Evolutionary conservation across 108 stramenopile genomes (phyloP).

Genomic region (Skeletonema tropicum): DNA sequence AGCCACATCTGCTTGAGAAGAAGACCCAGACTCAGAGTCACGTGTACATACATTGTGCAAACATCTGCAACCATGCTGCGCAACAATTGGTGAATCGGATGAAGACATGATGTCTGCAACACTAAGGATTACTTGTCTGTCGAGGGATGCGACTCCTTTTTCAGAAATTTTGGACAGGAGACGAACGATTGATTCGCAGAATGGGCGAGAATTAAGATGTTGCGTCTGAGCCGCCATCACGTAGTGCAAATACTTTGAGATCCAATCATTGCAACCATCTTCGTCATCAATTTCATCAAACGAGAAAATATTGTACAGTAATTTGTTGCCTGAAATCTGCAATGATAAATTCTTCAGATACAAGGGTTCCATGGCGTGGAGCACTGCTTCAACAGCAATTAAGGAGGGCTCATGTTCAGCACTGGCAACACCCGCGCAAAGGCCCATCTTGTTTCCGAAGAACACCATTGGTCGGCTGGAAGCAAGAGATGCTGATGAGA

Average conservation of each 20-base stretch:
- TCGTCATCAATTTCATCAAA: constrained; percentile 2
- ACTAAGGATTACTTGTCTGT: constrained; percentile 4
- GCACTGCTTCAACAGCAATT: constrained; percentile 17
- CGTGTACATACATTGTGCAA: constrained; percentile 22
- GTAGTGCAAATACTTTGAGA: constrained; percentile 5
- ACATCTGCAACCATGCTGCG: constrained; percentile 26
- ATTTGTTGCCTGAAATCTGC: constrained; percentile 21
- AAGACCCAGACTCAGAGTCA: background rate
- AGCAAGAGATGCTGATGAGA: constrained; percentile 31
- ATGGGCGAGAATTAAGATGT: constrained; percentile 5
- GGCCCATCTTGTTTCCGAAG: constrained; percentile 35
- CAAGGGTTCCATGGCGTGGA: constrained; percentile 11
- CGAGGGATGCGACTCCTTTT: background rate
- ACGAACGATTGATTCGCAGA: constrained; percentile 23
- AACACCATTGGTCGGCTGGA: constrained; percentile 1
- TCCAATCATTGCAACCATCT: constrained; percentile 4
- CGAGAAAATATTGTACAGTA: constrained; percentile 28
- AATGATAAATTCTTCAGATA: constrained; percentile 10
- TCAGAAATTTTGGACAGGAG: constrained; percentile 33
- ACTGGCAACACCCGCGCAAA: background rate
- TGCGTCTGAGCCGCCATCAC: background rate
- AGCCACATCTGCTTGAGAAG: constrained; percentile 10
- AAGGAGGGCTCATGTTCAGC: constrained; percentile 8
- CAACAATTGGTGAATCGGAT: constrained; percentile 18
- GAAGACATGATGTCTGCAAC: constrained; percentile 16